Base-by-base conservation (phyloP, 129 eudicot genomes). In the Flaveria ramosissima region DNA sequence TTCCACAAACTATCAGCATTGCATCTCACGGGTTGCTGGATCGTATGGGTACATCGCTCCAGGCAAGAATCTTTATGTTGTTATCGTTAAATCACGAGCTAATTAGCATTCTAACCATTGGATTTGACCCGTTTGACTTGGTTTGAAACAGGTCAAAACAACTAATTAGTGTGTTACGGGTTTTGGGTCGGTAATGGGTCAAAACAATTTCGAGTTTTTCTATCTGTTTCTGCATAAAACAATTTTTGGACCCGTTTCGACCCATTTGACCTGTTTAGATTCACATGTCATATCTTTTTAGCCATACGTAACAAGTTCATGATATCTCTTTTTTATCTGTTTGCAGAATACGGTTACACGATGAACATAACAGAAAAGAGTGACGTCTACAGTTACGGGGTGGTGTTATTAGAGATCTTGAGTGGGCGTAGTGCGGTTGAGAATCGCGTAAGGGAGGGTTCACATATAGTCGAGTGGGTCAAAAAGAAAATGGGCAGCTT, bases 401-500 rank as follows among this genome's bases (percentile, higher is more conserved):
- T 92, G 63, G 98, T 92, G n/a, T 72, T 92, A 71, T 72, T 92
- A 41, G 98, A 92, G 88, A 88, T 92, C 24, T 57, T 92, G 30
- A 92, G 92, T 55, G 96, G 98, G n/a, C 83, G 96, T 9, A 90
- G 95, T 42, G 98, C 98, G 3, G 88, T 90, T 48, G 95, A 90
- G 78, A 84, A 87, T 19, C 93, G 85, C 70, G 32, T 88, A 17
- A 91, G 94, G 0, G 96, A 92, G 53, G 98, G 98, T 10, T 77
- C 76, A 36, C 98, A 92, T 76, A 90, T 92, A 19, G 98, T 92
- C 7, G 98, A 92, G 80, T 92, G 98, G 98, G 96, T 92, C 71
- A 92, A 90, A 87, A 92, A 86, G 89, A 92, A 92, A 74, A 88
- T 92, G 98, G 96, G 96, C 75, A 92, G 96, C 84, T 90, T 88